Evolutionary conservation across 192 early-diverging fungal genomes (phyloP).

Genomic region (Pilaira anomala): DNA sequence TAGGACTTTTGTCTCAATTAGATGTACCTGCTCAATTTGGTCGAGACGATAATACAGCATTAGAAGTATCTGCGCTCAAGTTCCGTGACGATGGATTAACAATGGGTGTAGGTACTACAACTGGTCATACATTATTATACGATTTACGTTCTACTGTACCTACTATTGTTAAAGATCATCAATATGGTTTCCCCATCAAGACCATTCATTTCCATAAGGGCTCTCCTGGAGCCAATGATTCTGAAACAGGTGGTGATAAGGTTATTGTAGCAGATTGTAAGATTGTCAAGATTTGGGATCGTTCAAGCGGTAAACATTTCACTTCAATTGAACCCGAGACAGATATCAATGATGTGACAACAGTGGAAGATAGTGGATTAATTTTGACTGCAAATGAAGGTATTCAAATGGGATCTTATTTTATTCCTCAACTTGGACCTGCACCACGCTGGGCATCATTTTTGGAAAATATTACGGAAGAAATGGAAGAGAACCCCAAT

Average conservation of each 20-base stretch:
- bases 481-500: constrained; percentile 86
- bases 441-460: constrained; percentile 92
- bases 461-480: constrained; percentile 94
- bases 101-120: constrained; percentile 82
- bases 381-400: constrained; percentile 92
- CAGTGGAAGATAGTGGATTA: constrained; percentile 77
- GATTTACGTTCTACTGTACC: constrained; percentile 87
- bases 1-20: constrained; percentile 65
- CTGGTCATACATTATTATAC: constrained; percentile 89
- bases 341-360: constrained; percentile 93
- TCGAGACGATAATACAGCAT: constrained; percentile 33
- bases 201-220: constrained; percentile 74
- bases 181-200: constrained; percentile 94
- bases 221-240: constrained; percentile 41
- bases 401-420: constrained; percentile 88
- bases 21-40: constrained; percentile 39
- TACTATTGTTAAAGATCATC: constrained; percentile 92
- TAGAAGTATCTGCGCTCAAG: constrained; percentile 72
- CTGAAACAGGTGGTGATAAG: constrained; percentile 53
- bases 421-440: constrained; percentile 87
- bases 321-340: constrained; percentile 88
- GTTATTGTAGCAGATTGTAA: constrained; percentile 86
- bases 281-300: constrained; percentile 94
- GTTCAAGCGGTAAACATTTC: constrained; percentile 76
- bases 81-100: constrained; percentile 87